These are phyloP conservation scores for Podila epicladia DNA, from an alignment of 192 early-diverging fungal genomes.

Conservation along the genomic window DNA sequence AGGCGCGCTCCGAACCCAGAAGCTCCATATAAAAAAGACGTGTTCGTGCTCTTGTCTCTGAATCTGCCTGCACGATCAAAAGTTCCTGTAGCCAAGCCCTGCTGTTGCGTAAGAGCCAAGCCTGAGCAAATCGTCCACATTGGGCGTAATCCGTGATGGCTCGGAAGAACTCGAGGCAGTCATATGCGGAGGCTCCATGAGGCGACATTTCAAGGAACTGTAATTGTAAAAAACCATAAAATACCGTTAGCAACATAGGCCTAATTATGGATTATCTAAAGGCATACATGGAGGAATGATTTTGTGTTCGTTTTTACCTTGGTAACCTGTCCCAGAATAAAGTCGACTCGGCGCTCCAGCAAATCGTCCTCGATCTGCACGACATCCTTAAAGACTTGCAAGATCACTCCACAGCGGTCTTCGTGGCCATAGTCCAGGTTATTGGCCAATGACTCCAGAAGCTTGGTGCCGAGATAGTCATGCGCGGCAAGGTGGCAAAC, in stretches of 20 bases:
- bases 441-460: constrained; percentile 20
- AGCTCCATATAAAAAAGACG: constrained; percentile 43
- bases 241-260: not conserved
- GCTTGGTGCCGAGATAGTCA: constrained; percentile 2
- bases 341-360: constrained; percentile 14
- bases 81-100: constrained; percentile 35
- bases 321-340: constrained; percentile 24
- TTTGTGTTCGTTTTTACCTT: constrained; percentile 12
- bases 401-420: constrained; percentile 28
- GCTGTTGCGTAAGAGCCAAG: constrained; percentile 22
- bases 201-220: constrained; percentile 39
- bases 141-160: constrained; percentile 37
- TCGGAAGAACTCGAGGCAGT: constrained; percentile 42
- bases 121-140: constrained; percentile 35
- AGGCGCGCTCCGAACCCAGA: constrained; percentile 42
- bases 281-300: not conserved
- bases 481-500: constrained; percentile 36
- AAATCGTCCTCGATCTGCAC: constrained; percentile 21
- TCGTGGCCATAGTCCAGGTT: constrained; percentile 31
- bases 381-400: constrained; percentile 37
- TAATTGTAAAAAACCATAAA: not conserved
- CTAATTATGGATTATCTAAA: not conserved
- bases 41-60: constrained; percentile 28
- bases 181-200: constrained; percentile 25
- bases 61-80: constrained; percentile 20